Evolutionary conservation across 2,329 filamentous ascomycete genomes (phyloP), one percentile per base, ranked within the genome.

Genomic region (Paraphaeosphaeria minitans): DNA sequence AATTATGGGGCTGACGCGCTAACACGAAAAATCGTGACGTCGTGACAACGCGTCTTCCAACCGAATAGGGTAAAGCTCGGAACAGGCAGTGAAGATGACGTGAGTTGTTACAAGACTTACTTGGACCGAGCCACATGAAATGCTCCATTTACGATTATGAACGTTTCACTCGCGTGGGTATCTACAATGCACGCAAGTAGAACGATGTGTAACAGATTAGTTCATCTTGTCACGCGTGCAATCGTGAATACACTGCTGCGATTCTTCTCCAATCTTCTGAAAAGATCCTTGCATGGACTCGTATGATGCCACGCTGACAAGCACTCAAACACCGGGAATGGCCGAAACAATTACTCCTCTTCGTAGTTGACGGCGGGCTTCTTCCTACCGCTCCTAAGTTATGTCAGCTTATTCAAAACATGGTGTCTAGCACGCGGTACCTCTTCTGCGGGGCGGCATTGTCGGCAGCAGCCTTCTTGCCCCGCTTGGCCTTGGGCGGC

Each of bases 391-490:
- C 52, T 61, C 58, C 70, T 71, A 19, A 1, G 13, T 1, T 13
- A 21, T 12, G 46, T 72, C 53, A 69, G 62, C n/a, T 4, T 14
- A 31, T 24, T 24, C 9, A 3, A 10, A 31, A 1, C 9, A 39
- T 12, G 16, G 10, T 10, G 14, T n/a, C 21, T 19, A 13, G 16
- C 24, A 4, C 14, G 8, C 4, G 48, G 16, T 66, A 74, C 73
- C 69, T 69, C 65, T 76, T 76, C 58, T 68, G 64, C 0, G 69
- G 63, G 10, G 57, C 66, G 14, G 59, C 37, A 47, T 74, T 71
- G 8, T 64, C 58, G 33, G 63, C 45, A 14, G 53, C 55, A 52
- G 63, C 63, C 61, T 66, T 71, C 55, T 55, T 63, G 53, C 61
- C 62, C 16, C 63, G 66, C 63, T 69, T 69, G 42, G 61, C 61